Percentiles rank a stretch among this genome's conserved stretches.
Evolutionary conservation across 768 basidiomycete species (phyloP).

Genomic region (Leccinum imitatum): DNA sequence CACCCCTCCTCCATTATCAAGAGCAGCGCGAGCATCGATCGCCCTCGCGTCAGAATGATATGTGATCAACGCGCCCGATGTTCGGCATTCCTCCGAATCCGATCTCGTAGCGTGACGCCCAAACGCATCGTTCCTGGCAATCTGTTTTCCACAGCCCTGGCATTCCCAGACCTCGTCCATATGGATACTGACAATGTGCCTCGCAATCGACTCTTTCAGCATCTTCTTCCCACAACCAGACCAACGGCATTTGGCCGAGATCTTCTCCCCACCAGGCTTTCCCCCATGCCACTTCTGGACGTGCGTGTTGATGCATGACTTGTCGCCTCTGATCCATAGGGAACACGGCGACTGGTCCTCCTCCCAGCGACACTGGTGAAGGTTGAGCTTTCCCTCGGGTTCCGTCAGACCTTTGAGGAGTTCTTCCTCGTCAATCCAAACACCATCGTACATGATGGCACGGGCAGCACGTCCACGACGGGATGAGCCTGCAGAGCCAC

Average conservation of each 20-base stretch:
- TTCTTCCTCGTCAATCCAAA: constrained; percentile 16
- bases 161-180: constrained; percentile 19
- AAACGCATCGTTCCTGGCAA: constrained; percentile 12
- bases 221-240: constrained; percentile 16
- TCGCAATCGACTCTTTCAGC: constrained; percentile 23
- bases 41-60: constrained; percentile 4
- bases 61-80: constrained; percentile 9
- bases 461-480: background rate
- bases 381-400: background rate
- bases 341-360: constrained; percentile 4
- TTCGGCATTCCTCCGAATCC: constrained; percentile 1
- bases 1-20: constrained; percentile 1
- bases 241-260: constrained; percentile 9
- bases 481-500: background rate
- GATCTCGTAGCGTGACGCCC: constrained; percentile 8
- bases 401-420: constrained; percentile 3
- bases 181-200: constrained; percentile 20
- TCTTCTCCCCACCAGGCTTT: constrained; percentile 10
- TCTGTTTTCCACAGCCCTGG: constrained; percentile 12
- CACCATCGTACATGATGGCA: constrained; percentile 7
- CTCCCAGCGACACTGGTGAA: constrained; percentile 18
- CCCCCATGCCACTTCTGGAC: constrained; percentile 20
- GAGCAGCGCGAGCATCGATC: constrained; percentile 7
- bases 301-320: constrained; percentile 13
- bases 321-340: constrained; percentile 19